Evolutionary conservation across 2,329 filamentous ascomycete species (phyloP).

Genomic region (Fusarium transvaalense): DNA sequence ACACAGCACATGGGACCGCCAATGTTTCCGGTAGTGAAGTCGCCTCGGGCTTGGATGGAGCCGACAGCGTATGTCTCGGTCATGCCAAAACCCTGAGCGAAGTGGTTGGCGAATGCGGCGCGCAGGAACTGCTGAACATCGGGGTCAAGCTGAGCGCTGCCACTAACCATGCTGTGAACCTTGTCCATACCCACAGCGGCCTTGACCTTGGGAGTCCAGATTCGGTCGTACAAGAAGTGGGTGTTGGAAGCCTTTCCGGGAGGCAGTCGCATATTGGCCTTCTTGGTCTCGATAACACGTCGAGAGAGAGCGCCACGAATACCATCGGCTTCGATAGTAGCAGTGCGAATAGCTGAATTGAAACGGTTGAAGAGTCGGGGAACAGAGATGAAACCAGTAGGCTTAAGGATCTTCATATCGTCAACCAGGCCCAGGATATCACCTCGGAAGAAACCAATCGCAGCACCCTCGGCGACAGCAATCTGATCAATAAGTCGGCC

Average conservation of each 20-base stretch:
- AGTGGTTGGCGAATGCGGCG: conserved; percentile 81
- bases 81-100: conserved; percentile 91
- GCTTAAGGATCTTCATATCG: conserved; percentile 87
- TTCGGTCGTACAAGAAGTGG: conserved; percentile 83
- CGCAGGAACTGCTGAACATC: conserved; percentile 90
- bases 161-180: conserved; percentile 80
- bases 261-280: conserved; percentile 79
- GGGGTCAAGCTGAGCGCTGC: conserved; percentile 91
- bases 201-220: conserved; percentile 91
- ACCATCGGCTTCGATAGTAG: conserved; percentile 83
- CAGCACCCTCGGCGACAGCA: conserved; percentile 76
- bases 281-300: conserved; percentile 83
- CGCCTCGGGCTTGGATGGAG: conserved; percentile 75
- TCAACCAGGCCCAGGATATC: conserved; percentile 89
- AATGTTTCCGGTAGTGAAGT: conserved; percentile 84
- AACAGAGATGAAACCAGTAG: conserved; percentile 87
- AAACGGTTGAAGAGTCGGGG: conserved; percentile 94
- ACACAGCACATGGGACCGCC: conserved; percentile 75
- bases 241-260: conserved; percentile 81
- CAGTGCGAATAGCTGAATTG: conserved; percentile 81
- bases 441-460: conserved; percentile 94
- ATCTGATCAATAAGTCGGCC: conserved; percentile 85
- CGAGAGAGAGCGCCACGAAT: conserved; percentile 85
- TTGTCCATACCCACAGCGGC: conserved; percentile 85
- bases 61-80: conserved; percentile 91